Evolutionary conservation across 2,329 filamentous ascomycete species (phyloP), one percentile per base, ranked within the genome.

Genomic region (Penicillium concentricum): DNA sequence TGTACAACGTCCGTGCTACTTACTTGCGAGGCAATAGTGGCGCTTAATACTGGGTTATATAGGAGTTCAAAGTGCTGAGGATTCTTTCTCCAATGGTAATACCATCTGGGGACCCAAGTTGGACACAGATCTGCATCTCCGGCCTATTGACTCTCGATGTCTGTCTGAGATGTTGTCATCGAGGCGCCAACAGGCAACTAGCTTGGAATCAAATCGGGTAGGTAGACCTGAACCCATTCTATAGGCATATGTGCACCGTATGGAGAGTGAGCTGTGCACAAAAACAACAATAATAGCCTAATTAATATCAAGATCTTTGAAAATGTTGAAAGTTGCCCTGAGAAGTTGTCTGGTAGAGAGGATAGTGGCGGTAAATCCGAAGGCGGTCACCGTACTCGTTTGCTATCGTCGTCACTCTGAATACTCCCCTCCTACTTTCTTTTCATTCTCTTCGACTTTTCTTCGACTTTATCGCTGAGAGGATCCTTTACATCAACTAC

Each of bases 371-470:
- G 20, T 34, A 46, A 35, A 46, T 39, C 32, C 28, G 34, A 52
- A 56, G 54, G 54, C 54, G 54, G 54, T 56, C 54, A 56, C 54
- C 41, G 54, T 16, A 52, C 48, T 56, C 45, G 45, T 54, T 54
- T 54, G 52, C 45, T 54, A 34, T 54, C 37, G 45, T 56, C 54
- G 42, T 56, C 54, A 56, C 54, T 52, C 22, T 39, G 26, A 39
- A 54, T 50, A 45, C 34, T 55, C 48, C 53, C 60, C 57, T 56
- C 58, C 58, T 57, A 60, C 58, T 45, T 62, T 51, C 53, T 62
- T 50, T 67, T 69, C 67, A 69, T 72, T 67, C 57, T 64, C 61
- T 44, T 51, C 53, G 54, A 65, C 38, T 44, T 56, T 50, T 58
- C 42, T 52, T 57, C 57, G 52, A 59, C 46, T 52, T 42, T 42